Evolutionary conservation across 257 asterid genomes (phyloP), one percentile per base, ranked within the genome.

Genomic region (Jaltomata sinuosa): DNA sequence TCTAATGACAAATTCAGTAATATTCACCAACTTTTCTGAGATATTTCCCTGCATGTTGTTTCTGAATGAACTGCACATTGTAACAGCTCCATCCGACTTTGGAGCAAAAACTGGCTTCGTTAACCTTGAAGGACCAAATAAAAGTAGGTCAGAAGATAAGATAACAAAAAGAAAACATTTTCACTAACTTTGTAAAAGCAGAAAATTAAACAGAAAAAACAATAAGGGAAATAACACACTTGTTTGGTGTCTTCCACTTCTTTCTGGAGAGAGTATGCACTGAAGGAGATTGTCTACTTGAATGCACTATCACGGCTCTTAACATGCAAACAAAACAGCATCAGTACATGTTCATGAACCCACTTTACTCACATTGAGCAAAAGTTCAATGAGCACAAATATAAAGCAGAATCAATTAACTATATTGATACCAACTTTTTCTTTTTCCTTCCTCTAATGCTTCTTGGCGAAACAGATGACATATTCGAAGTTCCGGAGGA

Each of bases 371-470:
- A 4, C 62, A 77, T 49, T 47, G 82, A 77, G 36, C 16, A 49
- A 49, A 77, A 15, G 27, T 77, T 77, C 18, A 77, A 77, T 16
- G 9, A 47, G 25, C 47, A 69, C 11, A 74, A 72, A 49, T 40
- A 15, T 27, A n/a, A 85, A 53, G 11, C 15, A 83, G 65, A 69
- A 69, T 52, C 45, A 86, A 81, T 69, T 40, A 59, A 87, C 84
- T 42, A 71, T 57, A 78, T 89, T 59, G 87, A 86, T 88, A 87
- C 98, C 22, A 32, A 97, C 98, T 92, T 92, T 87, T 92, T 93
- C 89, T 95, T 95, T 87, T 91, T 97, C 90, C 94, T 91, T 72
- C 94, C 97, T 57, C 91, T 91, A 42, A 91, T 88, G 76, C 88
- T 91, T 88, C 76, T 86, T 64, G 67, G 85, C 12, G 89, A 90